phyloP scores from a whole-genome alignment of 768 basidiomycete species.

The Panellus pusillus region DNA sequence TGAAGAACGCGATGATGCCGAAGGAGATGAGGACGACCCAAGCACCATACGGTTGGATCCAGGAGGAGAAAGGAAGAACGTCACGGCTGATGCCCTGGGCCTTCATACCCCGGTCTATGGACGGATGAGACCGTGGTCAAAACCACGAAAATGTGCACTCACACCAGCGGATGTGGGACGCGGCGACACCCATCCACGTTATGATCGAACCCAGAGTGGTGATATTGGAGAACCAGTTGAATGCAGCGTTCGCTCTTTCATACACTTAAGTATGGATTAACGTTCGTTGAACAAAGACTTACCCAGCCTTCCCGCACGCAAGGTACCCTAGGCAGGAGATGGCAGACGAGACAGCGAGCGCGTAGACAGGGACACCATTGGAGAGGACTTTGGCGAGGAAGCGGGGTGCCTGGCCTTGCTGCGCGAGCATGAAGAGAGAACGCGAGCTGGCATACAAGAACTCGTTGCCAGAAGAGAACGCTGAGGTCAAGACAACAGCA shows the following conservation, averaged over 20 bases:
- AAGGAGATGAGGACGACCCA: slow-evolving; percentile 17
- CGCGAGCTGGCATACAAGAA: slow-evolving; percentile 53
- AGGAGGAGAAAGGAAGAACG: slow-evolving; percentile 23
- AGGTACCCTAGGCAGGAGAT: slow-evolving; percentile 44
- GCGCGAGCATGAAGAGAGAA: slow-evolving; percentile 53
- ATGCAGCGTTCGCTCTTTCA: slow-evolving; percentile 35
- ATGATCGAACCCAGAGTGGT: slow-evolving; percentile 30
- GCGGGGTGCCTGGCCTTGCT: slow-evolving; percentile 50
- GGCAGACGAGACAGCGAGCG: slow-evolving; percentile 34
- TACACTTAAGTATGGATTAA: too few relatives aligned
- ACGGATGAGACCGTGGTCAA: not conserved
- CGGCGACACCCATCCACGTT: slow-evolving; percentile 44
- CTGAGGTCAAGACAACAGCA: slow-evolving; percentile 47
- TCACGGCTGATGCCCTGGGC: slow-evolving; percentile 28
- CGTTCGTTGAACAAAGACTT: too few relatives aligned
- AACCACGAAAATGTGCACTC: not conserved
- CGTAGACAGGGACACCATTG: slow-evolving; percentile 38
- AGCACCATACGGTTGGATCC: slow-evolving; percentile 23
- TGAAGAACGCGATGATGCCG: slow-evolving; percentile 23
- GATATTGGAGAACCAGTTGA: slow-evolving; percentile 44
- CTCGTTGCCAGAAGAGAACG: slow-evolving; percentile 56
- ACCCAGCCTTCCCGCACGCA: slow-evolving; percentile 29
- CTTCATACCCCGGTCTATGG: slow-evolving; percentile 34
- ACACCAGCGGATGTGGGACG: slow-evolving; percentile 39
- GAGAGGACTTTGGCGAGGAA: slow-evolving; percentile 40